Conservation (phyloP, 2,329 filamentous ascomycete genomes). For the Aspergillus sclerotialis region DNA sequence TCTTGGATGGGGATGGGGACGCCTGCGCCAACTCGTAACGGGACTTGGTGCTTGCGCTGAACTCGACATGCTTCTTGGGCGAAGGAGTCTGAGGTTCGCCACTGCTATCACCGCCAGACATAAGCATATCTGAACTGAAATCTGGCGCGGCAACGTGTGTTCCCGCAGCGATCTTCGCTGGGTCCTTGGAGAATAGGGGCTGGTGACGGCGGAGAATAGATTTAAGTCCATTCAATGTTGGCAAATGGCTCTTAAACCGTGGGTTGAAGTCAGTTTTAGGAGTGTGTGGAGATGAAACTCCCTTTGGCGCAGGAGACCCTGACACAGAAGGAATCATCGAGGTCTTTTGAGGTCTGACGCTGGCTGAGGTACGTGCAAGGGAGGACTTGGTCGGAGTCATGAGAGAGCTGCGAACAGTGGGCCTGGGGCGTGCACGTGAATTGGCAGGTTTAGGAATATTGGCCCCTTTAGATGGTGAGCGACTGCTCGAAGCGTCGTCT, state of each 20-base stretch:
- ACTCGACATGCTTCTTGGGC: slow-evolving; percentile 73
- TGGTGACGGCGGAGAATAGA: slow-evolving; percentile 57
- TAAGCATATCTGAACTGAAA: slow-evolving; percentile 45
- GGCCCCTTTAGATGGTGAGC: slow-evolving; percentile 25
- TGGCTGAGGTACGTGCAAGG: slow-evolving; percentile 49
- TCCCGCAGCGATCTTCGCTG: slow-evolving; percentile 52
- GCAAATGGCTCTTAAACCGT: slow-evolving; percentile 36
- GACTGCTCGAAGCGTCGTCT: slow-evolving; percentile 63
- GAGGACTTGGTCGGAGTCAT: slow-evolving; percentile 76
- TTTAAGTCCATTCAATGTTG: slow-evolving; percentile 49
- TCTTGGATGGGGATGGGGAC: slow-evolving; percentile 37
- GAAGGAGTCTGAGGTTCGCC: slow-evolving; percentile 55
- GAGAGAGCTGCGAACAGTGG: slow-evolving; percentile 47
- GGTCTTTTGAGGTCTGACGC: slow-evolving; percentile 47
- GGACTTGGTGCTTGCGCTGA: slow-evolving; percentile 62
- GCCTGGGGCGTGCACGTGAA: slow-evolving; percentile 39
- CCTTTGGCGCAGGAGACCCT: slow-evolving; percentile 48
- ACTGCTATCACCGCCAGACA: slow-evolving; percentile 26
- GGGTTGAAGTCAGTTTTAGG: slow-evolving; percentile 42
- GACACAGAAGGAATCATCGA: slow-evolving; percentile 49
- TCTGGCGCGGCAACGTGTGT: slow-evolving; percentile 43
- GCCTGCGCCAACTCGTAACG: slow-evolving; percentile 27
- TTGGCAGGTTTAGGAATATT: slow-evolving; percentile 16
- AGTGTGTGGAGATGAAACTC: slow-evolving; percentile 38
- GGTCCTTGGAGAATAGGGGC: slow-evolving; percentile 54